Evolutionary conservation across 306 rosid species (phyloP).

Genomic region (Cucurbita pepo): DNA sequence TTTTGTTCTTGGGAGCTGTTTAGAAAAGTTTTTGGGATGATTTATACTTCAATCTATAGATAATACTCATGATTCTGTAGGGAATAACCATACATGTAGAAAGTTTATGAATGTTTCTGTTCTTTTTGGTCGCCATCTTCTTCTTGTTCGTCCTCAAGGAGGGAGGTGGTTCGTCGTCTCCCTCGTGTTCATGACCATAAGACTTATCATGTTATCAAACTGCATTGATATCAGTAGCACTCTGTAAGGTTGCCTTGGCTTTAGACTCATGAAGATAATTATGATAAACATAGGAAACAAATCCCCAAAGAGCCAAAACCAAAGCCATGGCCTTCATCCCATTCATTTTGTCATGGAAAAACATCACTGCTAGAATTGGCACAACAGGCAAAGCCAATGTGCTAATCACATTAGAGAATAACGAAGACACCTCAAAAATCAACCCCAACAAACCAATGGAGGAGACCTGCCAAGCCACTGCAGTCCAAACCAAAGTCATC

Average conservation of each 20-base stretch:
- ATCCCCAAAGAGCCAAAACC: conserved; percentile 34
- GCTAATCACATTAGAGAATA: conserved; percentile 33
- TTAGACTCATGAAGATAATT: conserved; percentile 15
- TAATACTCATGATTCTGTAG: not conserved
- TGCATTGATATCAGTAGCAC: conserved; percentile 1
- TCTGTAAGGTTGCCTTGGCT: not conserved
- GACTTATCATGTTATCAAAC: not conserved
- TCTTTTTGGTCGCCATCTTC: not conserved
- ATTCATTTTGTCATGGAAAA: conserved; percentile 28
- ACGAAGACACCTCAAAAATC: conserved; percentile 32
- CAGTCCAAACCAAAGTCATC: conserved; percentile 20
- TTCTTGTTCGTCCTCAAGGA: not conserved
- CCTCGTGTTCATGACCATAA: not conserved
- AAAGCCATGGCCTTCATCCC: conserved; percentile 25
- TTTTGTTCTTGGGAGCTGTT: not conserved
- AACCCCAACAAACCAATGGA: conserved; percentile 21
- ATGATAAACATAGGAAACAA: conserved; percentile 30
- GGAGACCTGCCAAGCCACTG: conserved; percentile 22
- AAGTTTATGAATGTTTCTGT: not conserved
- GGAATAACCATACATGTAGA: not conserved
- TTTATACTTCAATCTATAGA: not conserved
- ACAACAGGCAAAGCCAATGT: conserved; percentile 30
- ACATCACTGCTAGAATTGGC: conserved; percentile 24
- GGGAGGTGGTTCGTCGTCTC: not conserved
- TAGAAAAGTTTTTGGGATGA: not conserved